Percentiles rank a stretch among this genome's conserved stretches.
These are phyloP conservation scores for Sclerotinia spermophila DNA, from an alignment of 2,329 filamentous ascomycete genomes.

Conservation along the genomic window DNA sequence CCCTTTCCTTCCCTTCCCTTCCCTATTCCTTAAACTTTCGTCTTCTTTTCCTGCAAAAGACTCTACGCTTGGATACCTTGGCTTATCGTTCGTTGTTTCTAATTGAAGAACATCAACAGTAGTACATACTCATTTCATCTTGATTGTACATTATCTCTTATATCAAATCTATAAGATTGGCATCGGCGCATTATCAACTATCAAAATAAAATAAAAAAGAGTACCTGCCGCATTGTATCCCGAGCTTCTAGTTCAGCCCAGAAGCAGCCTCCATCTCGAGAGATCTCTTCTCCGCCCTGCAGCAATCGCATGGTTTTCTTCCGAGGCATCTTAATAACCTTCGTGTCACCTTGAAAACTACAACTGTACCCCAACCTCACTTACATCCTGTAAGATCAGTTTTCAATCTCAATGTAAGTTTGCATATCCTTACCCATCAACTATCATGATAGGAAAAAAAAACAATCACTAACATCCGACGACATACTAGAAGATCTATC, in stretches of 20 bases:
- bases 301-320: conserved; percentile 20
- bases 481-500: neutral
- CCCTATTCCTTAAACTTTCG: neutral
- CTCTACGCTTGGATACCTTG: conserved; percentile 10
- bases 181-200: conserved; percentile 11
- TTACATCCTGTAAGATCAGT: neutral
- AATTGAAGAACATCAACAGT: conserved; percentile 12
- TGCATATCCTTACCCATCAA: neutral
- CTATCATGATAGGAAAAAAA: neutral
- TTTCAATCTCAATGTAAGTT: conserved; percentile 11
- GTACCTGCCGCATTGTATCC: conserved; percentile 21
- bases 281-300: conserved; percentile 19
- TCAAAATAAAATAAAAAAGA: conserved; percentile 15
- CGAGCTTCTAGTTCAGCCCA: conserved; percentile 19
- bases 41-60: neutral
- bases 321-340: conserved; percentile 25
- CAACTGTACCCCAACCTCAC: conserved; percentile 17
- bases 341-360: conserved; percentile 24
- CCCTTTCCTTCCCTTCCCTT: neutral
- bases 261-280: conserved; percentile 19
- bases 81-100: neutral
- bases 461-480: neutral
- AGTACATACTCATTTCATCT: neutral
- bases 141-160: neutral
- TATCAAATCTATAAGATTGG: neutral